phyloP scores from a whole-genome alignment of 2,329 filamentous ascomycete genomes.

The Pseudogymnoascus sp. region DNA sequence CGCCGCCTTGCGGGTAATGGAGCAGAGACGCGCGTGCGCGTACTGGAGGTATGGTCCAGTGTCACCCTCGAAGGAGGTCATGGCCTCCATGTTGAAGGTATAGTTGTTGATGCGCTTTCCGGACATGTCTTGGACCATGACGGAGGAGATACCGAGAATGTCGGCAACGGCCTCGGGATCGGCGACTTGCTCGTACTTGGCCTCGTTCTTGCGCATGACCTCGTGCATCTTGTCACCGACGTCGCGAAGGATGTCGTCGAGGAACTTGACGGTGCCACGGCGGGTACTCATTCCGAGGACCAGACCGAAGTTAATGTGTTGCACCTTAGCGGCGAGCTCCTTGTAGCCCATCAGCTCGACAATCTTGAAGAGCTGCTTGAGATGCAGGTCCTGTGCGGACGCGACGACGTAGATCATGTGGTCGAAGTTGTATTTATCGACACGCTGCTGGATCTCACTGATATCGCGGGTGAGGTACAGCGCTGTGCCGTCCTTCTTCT shows the following conservation, averaged over 20 bases:
- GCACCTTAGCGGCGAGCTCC: conserved; percentile 59
- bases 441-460: conserved; percentile 60
- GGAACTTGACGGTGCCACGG: conserved; percentile 67
- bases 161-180: conserved; percentile 77
- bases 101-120: conserved; percentile 74
- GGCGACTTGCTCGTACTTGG: conserved; percentile 84
- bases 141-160: conserved; percentile 81
- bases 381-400: conserved; percentile 62
- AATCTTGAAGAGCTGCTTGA: conserved; percentile 70
- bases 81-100: conserved; percentile 69
- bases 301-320: conserved; percentile 70
- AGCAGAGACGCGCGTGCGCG: conserved; percentile 64
- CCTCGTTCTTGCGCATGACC: conserved; percentile 83
- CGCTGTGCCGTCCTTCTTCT: conserved; percentile 66
- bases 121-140: conserved; percentile 98
- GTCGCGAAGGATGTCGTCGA: conserved; percentile 63
- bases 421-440: conserved; percentile 59
- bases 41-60: conserved; percentile 82
- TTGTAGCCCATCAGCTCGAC: conserved; percentile 62
- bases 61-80: conserved; percentile 79
- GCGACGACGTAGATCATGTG: conserved; percentile 76
- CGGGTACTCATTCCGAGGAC: conserved; percentile 64
- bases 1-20: conserved; percentile 50
- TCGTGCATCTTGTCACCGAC: conserved; percentile 96
- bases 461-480: conserved; percentile 74